Base-by-base conservation (phyloP, 75 land plant genomes). In the Pinus tabuliformis region DNA sequence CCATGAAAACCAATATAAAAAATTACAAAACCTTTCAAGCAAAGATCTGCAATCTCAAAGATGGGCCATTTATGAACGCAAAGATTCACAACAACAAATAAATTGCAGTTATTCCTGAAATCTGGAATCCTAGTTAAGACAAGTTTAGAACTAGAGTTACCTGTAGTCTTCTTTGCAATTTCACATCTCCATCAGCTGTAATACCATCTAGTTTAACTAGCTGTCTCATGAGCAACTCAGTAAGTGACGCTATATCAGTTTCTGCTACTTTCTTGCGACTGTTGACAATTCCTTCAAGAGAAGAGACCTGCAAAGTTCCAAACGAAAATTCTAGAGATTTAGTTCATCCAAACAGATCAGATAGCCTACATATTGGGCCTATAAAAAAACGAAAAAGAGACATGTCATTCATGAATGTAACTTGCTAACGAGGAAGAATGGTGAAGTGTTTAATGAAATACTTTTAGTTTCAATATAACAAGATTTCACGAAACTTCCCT, bases 201-300 rank as follows among this genome's bases (percentile, higher is more conserved):
- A 90, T 78, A 61, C 78, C 73, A n/a, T 88, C 92, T 8, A 90
- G 81, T 75, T 88, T 90, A 49, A 90, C 73, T 13, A 89, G 86
- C 62, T 81, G 88, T 57, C 77, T 83, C 92, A 90, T 90, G 16
- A 90, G 81, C 79, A 86, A 76, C 88, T 90, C 92, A 17, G 78
- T 90, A 78, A 90, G 64, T 20, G 86, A 80, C 0, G 84, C 78
- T 64, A 90, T 83, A 56, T 90, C 90, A 64, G 80, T 77, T 56
- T 90, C 92, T 26, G 84, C 78, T 4, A 90, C 92, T 75, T 88
- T 88, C 9, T 62, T 78, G n/a, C 86, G 88, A 36, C 57, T 82
- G 16, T 81, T 52, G 14, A 88, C 80, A 1, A 87, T 81, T 49
- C 81, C 81, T 68, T 90, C 88, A 16, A 90, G 83, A 12, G 77